Base-by-base conservation (phyloP, 441 rosid species). In the Arabidopsis lyrata region DNA sequence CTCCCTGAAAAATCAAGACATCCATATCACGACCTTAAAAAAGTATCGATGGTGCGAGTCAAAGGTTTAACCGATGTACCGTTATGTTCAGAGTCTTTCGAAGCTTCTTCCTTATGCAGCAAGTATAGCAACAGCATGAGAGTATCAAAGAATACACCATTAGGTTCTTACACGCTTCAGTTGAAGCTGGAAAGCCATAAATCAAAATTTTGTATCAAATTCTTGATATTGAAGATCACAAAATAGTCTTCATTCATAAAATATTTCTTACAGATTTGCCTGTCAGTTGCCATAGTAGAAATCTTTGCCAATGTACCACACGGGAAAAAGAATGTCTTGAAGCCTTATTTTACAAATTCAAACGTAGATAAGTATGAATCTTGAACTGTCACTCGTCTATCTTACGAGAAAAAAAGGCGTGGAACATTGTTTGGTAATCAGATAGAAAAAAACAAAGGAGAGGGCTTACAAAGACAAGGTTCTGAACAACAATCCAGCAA, bases 111-210 rank as follows among this genome's bases (percentile, higher is more conserved):
- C 99, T 85, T 42, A 92, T 66, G 35, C 95, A 89, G 78, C 97
- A 88, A 57, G 97, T 92, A 50, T 95, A 95, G 83, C 97, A 95
- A 78, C 96, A 92, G 74, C 99, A 95, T 47, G 99, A 92, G 73
- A 92, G 73, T 80, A 92, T 82, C 83, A 90, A 79, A 2, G 97
- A 90, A 83, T 92, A 90, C 50, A 89, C 93, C 95, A 95, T 80
- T 85, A 95, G 81, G 34, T 95, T 95, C 50, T 85, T 92, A 79
- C 96, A 95, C 53, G 84, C 93, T 84, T 92, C 92, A 10, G 82
- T 80, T 57, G 97, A 83, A 78, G 96, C 99, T 92, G 92, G 13
- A 66, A 68, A 74, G 38, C 52, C 79, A 72, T 32, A 22, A 2
- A 5, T 12, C 10, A 4, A 27, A 44, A 8, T 2, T 8, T 3